Percentiles rank a stretch among this genome's conserved stretches.
Conservation (phyloP, 73 alveolate genomes). For the Loxodes magnus region DNA sequence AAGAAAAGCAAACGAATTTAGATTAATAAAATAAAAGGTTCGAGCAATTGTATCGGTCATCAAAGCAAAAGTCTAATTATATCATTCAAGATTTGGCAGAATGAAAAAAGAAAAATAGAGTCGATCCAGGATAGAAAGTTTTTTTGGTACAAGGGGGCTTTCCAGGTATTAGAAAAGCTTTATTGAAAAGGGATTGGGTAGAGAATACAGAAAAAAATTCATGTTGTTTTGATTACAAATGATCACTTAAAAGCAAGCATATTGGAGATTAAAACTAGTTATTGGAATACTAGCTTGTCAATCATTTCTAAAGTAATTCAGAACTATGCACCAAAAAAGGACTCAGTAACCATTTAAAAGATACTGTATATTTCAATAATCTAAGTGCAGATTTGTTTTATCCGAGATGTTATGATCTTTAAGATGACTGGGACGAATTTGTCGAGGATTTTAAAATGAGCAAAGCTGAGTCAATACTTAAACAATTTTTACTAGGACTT, state of each 20-base stretch:
- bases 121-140: slow-evolving; percentile 32
- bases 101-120: slow-evolving; percentile 52
- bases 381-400: slow-evolving; percentile 76
- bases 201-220: slow-evolving; percentile 16
- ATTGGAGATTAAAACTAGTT: slow-evolving; percentile 17
- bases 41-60: no score
- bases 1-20: slow-evolving; percentile 14
- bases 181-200: slow-evolving; percentile 52
- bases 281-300: slow-evolving; percentile 13
- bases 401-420: slow-evolving; percentile 83
- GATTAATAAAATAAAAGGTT: no score
- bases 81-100: slow-evolving; percentile 40
- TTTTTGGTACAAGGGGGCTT: slow-evolving; percentile 34
- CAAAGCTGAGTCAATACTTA: slow-evolving; percentile 47
- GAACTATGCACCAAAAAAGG: slow-evolving; percentile 80
- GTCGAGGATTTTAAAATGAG: slow-evolving; percentile 52
- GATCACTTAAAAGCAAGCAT: slow-evolving; percentile 26
- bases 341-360: slow-evolving; percentile 63
- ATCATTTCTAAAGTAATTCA: slow-evolving; percentile 68
- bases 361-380: slow-evolving; percentile 61
- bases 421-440: slow-evolving; percentile 79
- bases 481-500: slow-evolving; percentile 10
- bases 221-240: slow-evolving; percentile 25
- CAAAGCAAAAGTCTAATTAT: slow-evolving; percentile 25
- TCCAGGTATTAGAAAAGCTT: slow-evolving; percentile 29